Conservation (phyloP, 371 early-diverging fungal species). For the Rhizopus delemar region DNA sequence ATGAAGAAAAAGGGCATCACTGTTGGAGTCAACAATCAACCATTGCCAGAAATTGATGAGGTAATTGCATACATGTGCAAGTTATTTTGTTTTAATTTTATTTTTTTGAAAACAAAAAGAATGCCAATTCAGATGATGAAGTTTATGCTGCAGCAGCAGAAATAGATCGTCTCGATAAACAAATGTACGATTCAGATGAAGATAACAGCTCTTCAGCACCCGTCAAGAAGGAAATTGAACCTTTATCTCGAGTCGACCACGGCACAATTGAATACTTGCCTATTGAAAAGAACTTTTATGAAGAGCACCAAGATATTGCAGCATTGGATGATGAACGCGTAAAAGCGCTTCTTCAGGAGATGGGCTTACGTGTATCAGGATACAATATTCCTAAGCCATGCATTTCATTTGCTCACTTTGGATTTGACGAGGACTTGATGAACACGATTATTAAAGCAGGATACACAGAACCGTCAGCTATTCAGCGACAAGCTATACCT, state of each 20-base stretch:
- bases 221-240: conserved; percentile 64
- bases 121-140: conserved; percentile 83
- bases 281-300: conserved; percentile 83
- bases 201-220: conserved; percentile 12
- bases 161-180: conserved; percentile 53
- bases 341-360: conserved; percentile 52
- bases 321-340: conserved; percentile 60
- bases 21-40: conserved; percentile 56
- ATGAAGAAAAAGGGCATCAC: conserved; percentile 76
- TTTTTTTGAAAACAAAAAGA: conserved; percentile 32
- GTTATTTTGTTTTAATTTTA: background rate
- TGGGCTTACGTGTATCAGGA: conserved; percentile 71
- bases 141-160: conserved; percentile 85
- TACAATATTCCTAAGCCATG: conserved; percentile 72
- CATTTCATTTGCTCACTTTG: conserved; percentile 86
- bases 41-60: conserved; percentile 51
- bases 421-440: conserved; percentile 77
- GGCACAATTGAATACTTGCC: conserved; percentile 68
- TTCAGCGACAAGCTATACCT: conserved; percentile 80
- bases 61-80: conserved; percentile 23
- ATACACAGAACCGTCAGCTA: conserved; percentile 74
- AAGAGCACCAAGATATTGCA: conserved; percentile 76
- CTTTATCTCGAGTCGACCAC: conserved; percentile 73
- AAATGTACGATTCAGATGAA: conserved; percentile 36
- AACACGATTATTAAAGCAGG: conserved; percentile 62